phyloP scores from a whole-genome alignment of 768 basidiomycete species.

The Trametes maxima region DNA sequence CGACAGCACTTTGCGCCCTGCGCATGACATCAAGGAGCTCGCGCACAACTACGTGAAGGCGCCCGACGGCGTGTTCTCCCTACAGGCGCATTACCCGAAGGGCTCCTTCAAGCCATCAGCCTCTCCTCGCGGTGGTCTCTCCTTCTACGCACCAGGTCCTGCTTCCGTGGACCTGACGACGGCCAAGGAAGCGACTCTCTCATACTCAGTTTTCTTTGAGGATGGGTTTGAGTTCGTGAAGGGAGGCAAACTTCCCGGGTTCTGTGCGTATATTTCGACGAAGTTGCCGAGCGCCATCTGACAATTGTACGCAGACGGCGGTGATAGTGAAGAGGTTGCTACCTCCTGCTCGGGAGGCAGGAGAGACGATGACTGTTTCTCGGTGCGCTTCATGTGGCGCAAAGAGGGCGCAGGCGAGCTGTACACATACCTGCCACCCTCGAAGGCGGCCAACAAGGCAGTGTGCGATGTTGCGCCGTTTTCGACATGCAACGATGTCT shows the following conservation, averaged over 20 bases:
- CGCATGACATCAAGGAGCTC: slow-evolving; percentile 27
- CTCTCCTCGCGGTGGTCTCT: slow-evolving; percentile 60
- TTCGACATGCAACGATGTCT: slow-evolving; percentile 61
- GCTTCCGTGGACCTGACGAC: slow-evolving; percentile 51
- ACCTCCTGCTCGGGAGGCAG: slow-evolving; percentile 69
- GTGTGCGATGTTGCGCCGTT: slow-evolving; percentile 51
- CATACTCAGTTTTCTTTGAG: slow-evolving; percentile 62
- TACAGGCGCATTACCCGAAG: slow-evolving; percentile 34
- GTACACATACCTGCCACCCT: slow-evolving; percentile 49
- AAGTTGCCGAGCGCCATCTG: neutral
- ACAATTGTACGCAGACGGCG: slow-evolving; percentile 48
- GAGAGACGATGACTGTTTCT: slow-evolving; percentile 61
- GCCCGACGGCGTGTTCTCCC: slow-evolving; percentile 28
- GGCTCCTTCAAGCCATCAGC: slow-evolving; percentile 57
- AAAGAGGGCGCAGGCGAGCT: slow-evolving; percentile 43
- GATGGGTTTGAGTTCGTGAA: slow-evolving; percentile 63
- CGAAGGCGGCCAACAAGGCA: slow-evolving; percentile 49
- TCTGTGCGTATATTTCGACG: slow-evolving; percentile 48
- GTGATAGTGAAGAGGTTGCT: slow-evolving; percentile 51
- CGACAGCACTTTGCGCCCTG: slow-evolving; percentile 31
- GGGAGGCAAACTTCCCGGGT: slow-evolving; percentile 74
- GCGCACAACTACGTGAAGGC: slow-evolving; percentile 30
- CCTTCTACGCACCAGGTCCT: slow-evolving; percentile 72
- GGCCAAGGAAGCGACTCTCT: slow-evolving; percentile 69
- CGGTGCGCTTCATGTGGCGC: slow-evolving; percentile 74